Percentiles rank a stretch among this genome's conserved stretches.
phyloP scores from a whole-genome alignment of 371 early-diverging fungal species.

The Batkoa obscura region DNA sequence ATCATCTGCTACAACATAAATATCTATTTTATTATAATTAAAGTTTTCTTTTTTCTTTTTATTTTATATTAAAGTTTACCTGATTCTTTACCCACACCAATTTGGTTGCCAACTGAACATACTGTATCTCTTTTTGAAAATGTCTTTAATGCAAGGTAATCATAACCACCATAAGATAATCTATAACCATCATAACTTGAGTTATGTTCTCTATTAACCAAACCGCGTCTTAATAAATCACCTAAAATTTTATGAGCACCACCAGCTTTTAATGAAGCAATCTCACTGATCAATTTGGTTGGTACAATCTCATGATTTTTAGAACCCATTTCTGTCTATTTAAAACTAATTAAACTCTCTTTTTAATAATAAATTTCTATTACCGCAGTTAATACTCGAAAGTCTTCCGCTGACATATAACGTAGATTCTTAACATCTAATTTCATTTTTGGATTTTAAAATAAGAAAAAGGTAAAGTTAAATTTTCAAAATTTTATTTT shows the following conservation, averaged over 20 bases:
- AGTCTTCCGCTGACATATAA: slow-evolving; percentile 84
- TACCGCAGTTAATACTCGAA: slow-evolving; percentile 88
- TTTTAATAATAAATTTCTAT: slow-evolving; percentile 4
- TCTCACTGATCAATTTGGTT: slow-evolving; percentile 62
- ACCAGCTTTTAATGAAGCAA: slow-evolving; percentile 73
- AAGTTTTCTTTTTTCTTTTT: background rate
- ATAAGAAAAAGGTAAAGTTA: background rate
- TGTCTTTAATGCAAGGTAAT: slow-evolving; percentile 94
- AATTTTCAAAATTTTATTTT: too few species aligned
- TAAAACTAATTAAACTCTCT: background rate
- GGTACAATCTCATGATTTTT: slow-evolving; percentile 97
- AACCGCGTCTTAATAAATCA: slow-evolving; percentile 67
- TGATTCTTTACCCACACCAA: slow-evolving; percentile 99
- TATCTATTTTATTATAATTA: slow-evolving; percentile 29
- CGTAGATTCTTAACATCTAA: slow-evolving; percentile 83
- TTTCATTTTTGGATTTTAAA: slow-evolving; percentile 48
- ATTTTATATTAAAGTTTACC: slow-evolving; percentile 10
- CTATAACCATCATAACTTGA: slow-evolving; percentile 91
- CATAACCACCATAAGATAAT: slow-evolving; percentile 97
- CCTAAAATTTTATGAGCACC: slow-evolving; percentile 65
- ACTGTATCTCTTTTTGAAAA: slow-evolving; percentile 77
- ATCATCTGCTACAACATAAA: slow-evolving; percentile 87
- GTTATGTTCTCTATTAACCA: slow-evolving; percentile 73
- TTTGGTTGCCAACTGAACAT: slow-evolving; percentile 92
- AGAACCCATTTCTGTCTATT: slow-evolving; percentile 86